Percentiles rank a stretch among this genome's conserved stretches.
Evolutionary conservation across 2,329 filamentous ascomycete species (phyloP).

Genomic region (Fusarium udum): DNA sequence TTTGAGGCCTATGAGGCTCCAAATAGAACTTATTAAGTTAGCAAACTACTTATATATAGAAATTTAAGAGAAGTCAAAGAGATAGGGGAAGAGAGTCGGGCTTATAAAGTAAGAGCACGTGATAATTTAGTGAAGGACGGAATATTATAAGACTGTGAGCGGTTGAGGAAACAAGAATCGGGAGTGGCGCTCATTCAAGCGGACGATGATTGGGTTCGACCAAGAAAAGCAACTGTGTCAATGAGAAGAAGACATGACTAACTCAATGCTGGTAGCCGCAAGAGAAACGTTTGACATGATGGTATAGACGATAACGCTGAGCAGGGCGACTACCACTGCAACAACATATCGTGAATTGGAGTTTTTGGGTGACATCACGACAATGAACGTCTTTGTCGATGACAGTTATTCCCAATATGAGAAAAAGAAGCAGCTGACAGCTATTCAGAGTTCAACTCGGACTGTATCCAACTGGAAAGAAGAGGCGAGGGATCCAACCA

Average conservation of each 20-base stretch:
- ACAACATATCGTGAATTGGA: slow-evolving; percentile 12
- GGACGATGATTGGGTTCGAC: background rate
- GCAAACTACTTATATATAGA: background rate
- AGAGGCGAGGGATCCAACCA: background rate
- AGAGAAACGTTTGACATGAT: background rate
- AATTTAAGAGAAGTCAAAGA: background rate
- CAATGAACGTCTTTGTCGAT: background rate
- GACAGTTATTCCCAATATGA: background rate
- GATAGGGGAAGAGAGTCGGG: background rate
- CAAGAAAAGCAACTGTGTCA: background rate
- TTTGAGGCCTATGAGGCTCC: slow-evolving; percentile 31
- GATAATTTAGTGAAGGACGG: background rate
- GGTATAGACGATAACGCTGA: slow-evolving; percentile 29
- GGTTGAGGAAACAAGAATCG: background rate
- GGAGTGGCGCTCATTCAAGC: background rate
- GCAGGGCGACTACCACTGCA: slow-evolving; percentile 38
- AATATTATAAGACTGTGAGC: background rate
- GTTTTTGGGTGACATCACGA: slow-evolving; percentile 22
- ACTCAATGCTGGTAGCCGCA: slow-evolving; percentile 12
- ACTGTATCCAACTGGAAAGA: background rate
- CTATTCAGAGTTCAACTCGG: background rate
- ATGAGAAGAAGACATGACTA: slow-evolving; percentile 14
- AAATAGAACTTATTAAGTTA: slow-evolving; percentile 34
- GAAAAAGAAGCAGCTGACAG: background rate
- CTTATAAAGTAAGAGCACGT: background rate